A percentile compares a stretch with the other conserved stretches of the same genome.
Evolutionary conservation across 345 rosid genomes (phyloP).

Genomic region (Gossypium ekmanianum): DNA sequence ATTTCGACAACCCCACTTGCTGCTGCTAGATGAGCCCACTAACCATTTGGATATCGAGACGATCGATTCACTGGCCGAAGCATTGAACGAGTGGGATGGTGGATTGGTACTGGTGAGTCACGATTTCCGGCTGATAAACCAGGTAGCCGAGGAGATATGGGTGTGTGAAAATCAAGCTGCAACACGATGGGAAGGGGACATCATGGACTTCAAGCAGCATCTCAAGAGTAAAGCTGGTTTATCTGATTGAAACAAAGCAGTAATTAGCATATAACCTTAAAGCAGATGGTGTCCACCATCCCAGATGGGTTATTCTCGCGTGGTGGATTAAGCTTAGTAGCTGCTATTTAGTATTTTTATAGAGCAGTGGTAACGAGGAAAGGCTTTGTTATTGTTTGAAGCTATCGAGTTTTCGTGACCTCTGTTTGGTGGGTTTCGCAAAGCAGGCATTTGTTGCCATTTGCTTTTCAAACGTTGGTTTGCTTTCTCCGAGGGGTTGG

Average conservation of each 20-base stretch:
- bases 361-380: not conserved
- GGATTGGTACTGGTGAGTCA: constrained; percentile 86
- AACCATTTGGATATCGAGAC: constrained; percentile 98
- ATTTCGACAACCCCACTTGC: constrained; percentile 87
- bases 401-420: not conserved
- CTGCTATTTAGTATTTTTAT: not conserved
- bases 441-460: not conserved
- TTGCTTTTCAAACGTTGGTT: not conserved
- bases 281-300: too few relatives aligned
- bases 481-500: not conserved
- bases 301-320: not conserved
- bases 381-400: not conserved
- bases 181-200: constrained; percentile 75
- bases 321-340: not conserved
- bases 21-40: constrained; percentile 91
- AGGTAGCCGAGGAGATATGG: constrained; percentile 88
- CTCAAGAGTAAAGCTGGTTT: constrained; percentile 78
- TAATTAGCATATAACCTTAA: not conserved
- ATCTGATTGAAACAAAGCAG: constrained; percentile 29
- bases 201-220: constrained; percentile 79
- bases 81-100: constrained; percentile 85
- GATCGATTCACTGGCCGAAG: constrained; percentile 84
- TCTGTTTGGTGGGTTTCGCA: constrained; percentile 1
- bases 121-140: constrained; percentile 85
- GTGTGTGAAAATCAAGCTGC: constrained; percentile 72